Percentiles rank a stretch among this genome's conserved stretches.
Evolutionary conservation across 129 eudicot genomes (phyloP).

Genomic region (Flaveria sonorensis): DNA sequence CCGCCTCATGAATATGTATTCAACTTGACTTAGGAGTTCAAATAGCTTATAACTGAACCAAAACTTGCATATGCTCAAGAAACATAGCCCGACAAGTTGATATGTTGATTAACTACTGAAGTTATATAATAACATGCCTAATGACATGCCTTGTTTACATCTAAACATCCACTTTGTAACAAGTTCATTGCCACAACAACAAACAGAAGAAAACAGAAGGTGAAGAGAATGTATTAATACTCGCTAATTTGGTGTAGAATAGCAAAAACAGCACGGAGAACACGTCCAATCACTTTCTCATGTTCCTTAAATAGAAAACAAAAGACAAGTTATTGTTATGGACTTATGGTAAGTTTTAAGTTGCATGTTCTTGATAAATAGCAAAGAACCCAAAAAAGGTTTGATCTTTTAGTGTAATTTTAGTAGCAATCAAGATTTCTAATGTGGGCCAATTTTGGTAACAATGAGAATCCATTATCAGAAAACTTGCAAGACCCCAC

Average conservation of each 20-base stretch:
- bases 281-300: constrained; percentile 28
- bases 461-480: not conserved
- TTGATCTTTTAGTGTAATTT: constrained; percentile 6
- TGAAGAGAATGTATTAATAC: not conserved
- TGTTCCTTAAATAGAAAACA: constrained; percentile 28
- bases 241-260: not conserved
- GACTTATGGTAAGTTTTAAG: constrained; percentile 10
- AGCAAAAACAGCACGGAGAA: not conserved
- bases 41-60: not conserved
- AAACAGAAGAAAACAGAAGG: constrained; percentile 7
- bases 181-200: constrained; percentile 12
- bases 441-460: not conserved
- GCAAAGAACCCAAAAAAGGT: not conserved
- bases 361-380: constrained; percentile 18
- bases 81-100: constrained; percentile 8
- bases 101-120: constrained; percentile 27
- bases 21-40: not conserved
- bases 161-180: constrained; percentile 31
- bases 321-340: not conserved
- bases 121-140: not conserved
- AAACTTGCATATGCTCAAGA: constrained; percentile 22
- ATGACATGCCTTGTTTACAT: constrained; percentile 26
- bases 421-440: constrained; percentile 9
- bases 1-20: too few species aligned
- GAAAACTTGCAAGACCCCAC: not conserved